These are phyloP conservation scores for Phytophthora sansomeana DNA, from an alignment of 352 stramenopile genomes.

Conservation along the genomic window DNA sequence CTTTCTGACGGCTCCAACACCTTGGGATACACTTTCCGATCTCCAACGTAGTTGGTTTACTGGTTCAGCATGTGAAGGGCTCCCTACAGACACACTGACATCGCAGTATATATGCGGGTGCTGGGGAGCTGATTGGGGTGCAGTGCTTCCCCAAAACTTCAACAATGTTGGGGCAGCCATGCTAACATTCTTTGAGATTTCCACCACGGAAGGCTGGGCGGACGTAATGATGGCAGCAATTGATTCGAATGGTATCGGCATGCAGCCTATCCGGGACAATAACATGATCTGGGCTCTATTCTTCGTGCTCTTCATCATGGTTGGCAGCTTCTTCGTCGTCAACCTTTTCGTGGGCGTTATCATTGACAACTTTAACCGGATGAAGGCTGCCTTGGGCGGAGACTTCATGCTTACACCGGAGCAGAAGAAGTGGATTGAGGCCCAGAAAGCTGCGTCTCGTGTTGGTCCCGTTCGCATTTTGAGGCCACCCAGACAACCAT, in stretches of 20 bases:
- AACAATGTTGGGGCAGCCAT: conserved; percentile 87
- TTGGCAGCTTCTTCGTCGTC: conserved; percentile 94
- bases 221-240: conserved; percentile 93
- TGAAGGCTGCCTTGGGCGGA: conserved; percentile 81
- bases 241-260: conserved; percentile 89
- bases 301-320: conserved; percentile 92
- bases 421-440: conserved; percentile 92
- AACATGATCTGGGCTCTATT: conserved; percentile 85
- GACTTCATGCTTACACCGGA: conserved; percentile 89
- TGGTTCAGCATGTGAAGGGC: conserved; percentile 47
- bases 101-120: conserved; percentile 81
- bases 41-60: conserved; percentile 62
- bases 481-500: conserved; percentile 54
- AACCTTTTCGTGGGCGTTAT: conserved; percentile 96
- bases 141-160: conserved; percentile 78
- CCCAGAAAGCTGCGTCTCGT: conserved; percentile 69
- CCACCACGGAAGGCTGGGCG: conserved; percentile 93
- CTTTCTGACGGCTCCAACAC: conserved; percentile 54
- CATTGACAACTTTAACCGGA: conserved; percentile 95
- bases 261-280: conserved; percentile 92
- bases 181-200: conserved; percentile 94
- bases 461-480: conserved; percentile 69
- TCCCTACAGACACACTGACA: conserved; percentile 49
- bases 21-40: conserved; percentile 44
- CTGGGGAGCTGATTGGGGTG: conserved; percentile 56